phyloP scores from a whole-genome alignment of 768 basidiomycete species.

The Arthromyces matolae region DNA sequence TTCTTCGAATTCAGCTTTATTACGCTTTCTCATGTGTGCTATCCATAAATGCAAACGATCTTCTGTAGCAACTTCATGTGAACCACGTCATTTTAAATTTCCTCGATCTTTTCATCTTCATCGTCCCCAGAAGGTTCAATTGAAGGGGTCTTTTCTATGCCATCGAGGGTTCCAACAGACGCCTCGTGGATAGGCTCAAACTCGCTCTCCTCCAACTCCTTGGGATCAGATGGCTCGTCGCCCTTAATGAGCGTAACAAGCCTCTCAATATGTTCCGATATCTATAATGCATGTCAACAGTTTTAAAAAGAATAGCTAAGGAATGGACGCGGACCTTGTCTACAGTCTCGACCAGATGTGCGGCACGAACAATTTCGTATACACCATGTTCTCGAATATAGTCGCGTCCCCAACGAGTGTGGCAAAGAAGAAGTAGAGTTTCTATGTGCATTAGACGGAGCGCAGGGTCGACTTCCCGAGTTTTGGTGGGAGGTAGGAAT shows the following conservation, averaged over 20 bases:
- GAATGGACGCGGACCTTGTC: conserved; percentile 55
- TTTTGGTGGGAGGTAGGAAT: conserved; percentile 82
- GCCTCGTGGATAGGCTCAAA: conserved; percentile 17
- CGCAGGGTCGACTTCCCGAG: conserved; percentile 71
- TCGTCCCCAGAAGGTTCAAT: conserved; percentile 35
- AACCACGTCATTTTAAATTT: conserved; percentile 44
- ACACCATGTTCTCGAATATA: conserved; percentile 75
- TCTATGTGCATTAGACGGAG: conserved; percentile 86
- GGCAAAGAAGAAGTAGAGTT: conserved; percentile 82
- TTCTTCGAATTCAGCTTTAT: too few species aligned
- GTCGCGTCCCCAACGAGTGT: conserved; percentile 86
- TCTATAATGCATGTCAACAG: conserved; percentile 37
- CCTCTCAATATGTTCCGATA: conserved; percentile 83
- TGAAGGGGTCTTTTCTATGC: conserved; percentile 13
- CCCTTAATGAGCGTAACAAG: conserved; percentile 85
- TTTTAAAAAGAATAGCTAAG: background rate
- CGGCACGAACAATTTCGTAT: conserved; percentile 77
- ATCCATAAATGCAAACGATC: background rate
- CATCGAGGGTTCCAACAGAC: conserved; percentile 18
- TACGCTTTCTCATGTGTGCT: too few species aligned
- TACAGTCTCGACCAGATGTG: conserved; percentile 75
- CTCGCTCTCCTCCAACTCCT: conserved; percentile 32
- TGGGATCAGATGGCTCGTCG: conserved; percentile 55
- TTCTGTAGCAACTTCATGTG: background rate
- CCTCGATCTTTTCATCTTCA: conserved; percentile 72